Evolutionary conservation across 2,329 filamentous ascomycete genomes (phyloP), one percentile per base, ranked within the genome.

Genomic region (Cercospora canescens): DNA sequence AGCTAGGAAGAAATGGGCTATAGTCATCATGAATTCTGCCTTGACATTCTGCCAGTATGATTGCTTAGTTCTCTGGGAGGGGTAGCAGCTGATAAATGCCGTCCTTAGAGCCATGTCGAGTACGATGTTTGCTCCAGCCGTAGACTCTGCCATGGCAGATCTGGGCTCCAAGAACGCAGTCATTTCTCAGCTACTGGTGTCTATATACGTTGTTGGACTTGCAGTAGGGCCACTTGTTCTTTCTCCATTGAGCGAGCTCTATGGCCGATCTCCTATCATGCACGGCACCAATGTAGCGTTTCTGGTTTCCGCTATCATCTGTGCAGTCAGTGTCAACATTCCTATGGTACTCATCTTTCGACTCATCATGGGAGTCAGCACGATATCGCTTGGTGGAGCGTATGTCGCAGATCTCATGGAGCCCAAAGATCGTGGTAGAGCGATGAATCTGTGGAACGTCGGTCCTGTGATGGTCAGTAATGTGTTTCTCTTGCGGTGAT

Each of bases 181-280:
- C n/a, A 16, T 39, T 2, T n/a, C 35, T 39, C 35, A 39, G n/a
- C n/a, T 39, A n/a, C 16, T 39, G 35, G 39, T 84, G 52, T 82
- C 79, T 34, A 73, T 83, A 63, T 84, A 83, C 62, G 76, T 84
- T 9, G 72, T 83, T 9, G 82, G 81, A 0, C 72, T 83, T 3
- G 81, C 81, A 0, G 77, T 83, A 2, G 67, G 69, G 2, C 69
- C 69, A 1, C 56, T 71, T 55, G 34, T 68, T 7, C 48, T 70
- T 4, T 69, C 70, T 3, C 69, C 70, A 2, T 39, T 73, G 6
- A 65, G 60, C 8, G 71, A 71, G 24, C 67, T 67, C 35, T 72
- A 60, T 45, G 70, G 71, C n/a, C 68, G 70, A 26, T 50, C 32
- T 24, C 67, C 66, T 4, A 73, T 80, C 0, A 82, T 81, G 64